A percentile compares a stretch with the other conserved stretches of the same genome.
phyloP scores from a whole-genome alignment of 306 rosid genomes.

The Fagus crenata region DNA sequence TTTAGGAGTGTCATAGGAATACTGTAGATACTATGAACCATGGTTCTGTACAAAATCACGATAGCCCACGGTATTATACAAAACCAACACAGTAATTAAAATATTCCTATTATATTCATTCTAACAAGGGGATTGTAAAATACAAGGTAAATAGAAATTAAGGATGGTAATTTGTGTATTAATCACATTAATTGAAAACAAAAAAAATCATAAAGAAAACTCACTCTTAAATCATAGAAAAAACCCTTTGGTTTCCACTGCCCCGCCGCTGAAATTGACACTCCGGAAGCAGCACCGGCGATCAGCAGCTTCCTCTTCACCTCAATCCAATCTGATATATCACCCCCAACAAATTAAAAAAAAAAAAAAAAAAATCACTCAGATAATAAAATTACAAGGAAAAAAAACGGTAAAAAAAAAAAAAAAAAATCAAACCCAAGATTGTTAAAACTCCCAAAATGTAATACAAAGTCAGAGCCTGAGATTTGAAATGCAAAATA shows the following conservation, averaged over 20 bases:
- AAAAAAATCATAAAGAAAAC: no score
- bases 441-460: not conserved
- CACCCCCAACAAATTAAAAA: not conserved
- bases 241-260: not conserved
- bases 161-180: no score
- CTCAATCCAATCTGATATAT: not conserved
- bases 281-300: conserved; percentile 24
- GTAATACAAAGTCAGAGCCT: not conserved
- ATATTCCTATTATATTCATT: no score
- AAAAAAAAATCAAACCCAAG: not conserved
- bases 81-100: no score
- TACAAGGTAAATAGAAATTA: no score
- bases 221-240: conserved; percentile 11
- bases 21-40: no score
- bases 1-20: no score
- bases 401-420: not conserved
- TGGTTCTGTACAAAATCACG: no score
- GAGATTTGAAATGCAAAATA: not conserved
- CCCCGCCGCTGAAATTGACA: conserved; percentile 13
- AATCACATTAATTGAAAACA: no score
- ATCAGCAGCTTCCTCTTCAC: conserved; percentile 13
- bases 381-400: not conserved
- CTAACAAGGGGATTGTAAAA: no score
- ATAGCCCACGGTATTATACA: no score
- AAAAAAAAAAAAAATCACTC: not conserved